Conservation (phyloP, 2,329 filamentous ascomycete genomes). For the Neocatenulostroma microsporum region DNA sequence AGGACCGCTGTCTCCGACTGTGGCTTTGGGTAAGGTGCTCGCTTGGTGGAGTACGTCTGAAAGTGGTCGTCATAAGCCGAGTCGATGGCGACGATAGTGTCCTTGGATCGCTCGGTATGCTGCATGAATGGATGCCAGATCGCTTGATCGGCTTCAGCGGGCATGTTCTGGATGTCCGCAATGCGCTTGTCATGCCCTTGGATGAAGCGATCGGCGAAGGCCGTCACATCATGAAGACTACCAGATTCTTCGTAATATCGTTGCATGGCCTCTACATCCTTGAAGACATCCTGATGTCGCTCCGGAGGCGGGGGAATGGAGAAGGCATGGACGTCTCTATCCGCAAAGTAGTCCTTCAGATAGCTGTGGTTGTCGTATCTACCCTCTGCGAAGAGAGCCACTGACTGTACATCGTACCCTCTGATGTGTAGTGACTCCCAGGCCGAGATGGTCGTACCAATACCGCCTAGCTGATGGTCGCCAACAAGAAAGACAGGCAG, state of each 20-base stretch:
- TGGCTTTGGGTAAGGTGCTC: conserved; percentile 21
- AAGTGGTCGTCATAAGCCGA: conserved; percentile 75
- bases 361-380: conserved; percentile 63
- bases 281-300: conserved; percentile 30
- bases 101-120: conserved; percentile 54
- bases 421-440: conserved; percentile 71
- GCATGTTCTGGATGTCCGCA: conserved; percentile 53
- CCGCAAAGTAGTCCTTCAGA: conserved; percentile 58
- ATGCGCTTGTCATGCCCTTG: conserved; percentile 51
- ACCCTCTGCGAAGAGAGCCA: conserved; percentile 61
- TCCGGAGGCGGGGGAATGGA: conserved; percentile 54
- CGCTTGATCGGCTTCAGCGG: conserved; percentile 50
- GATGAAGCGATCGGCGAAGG: conserved; percentile 47
- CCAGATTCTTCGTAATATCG: conserved; percentile 54
- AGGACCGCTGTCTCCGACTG: conserved; percentile 9
- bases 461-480: conserved; percentile 68
- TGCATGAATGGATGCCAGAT: conserved; percentile 91
- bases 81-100: conserved; percentile 67
- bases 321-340: conserved; percentile 50
- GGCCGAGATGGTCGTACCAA: conserved; percentile 70
- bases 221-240: conserved; percentile 32
- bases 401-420: conserved; percentile 65
- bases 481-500: conserved; percentile 66
- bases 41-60: conserved; percentile 46
- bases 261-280: conserved; percentile 52